Conservation (phyloP, 768 basidiomycete genomes). For the Trametes cinnabarina region DNA sequence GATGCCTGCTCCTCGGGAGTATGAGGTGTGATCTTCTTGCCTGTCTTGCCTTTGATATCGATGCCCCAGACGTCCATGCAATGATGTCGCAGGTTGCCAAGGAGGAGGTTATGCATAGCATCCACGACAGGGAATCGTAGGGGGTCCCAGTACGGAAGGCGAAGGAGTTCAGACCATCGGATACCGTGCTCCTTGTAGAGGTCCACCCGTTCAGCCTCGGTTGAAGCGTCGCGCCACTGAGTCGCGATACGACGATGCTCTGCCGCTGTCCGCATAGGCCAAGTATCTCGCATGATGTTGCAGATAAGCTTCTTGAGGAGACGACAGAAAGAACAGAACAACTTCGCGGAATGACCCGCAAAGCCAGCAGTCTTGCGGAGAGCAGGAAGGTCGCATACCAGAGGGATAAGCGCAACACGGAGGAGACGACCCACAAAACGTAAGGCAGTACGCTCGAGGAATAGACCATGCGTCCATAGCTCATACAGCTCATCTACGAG, state of each 20-base stretch:
- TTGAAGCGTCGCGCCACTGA: constrained; percentile 21
- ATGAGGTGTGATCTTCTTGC: background rate
- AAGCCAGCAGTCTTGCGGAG: constrained; percentile 33
- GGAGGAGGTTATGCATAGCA: constrained; percentile 41
- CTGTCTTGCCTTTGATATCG: background rate
- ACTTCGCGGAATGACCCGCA: constrained; percentile 17
- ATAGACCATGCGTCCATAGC: constrained; percentile 36
- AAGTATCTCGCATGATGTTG: constrained; percentile 27
- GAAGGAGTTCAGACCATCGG: constrained; percentile 30
- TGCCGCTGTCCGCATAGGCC: constrained; percentile 20
- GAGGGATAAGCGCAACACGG: constrained; percentile 29
- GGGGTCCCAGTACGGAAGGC: constrained; percentile 42
- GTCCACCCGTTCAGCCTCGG: background rate
- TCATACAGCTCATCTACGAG: constrained; percentile 37
- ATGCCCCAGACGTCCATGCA: constrained; percentile 25
- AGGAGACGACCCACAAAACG: constrained; percentile 30
- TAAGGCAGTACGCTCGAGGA: constrained; percentile 15
- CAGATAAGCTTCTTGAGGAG: constrained; percentile 27
- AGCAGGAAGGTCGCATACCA: constrained; percentile 39
- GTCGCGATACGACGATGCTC: constrained; percentile 22
- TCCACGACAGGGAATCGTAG: constrained; percentile 34
- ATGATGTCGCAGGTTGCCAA: constrained; percentile 36
- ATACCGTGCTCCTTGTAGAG: constrained; percentile 25
- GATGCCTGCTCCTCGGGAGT: background rate
- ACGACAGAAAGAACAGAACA: constrained; percentile 33